Conservation (phyloP, 2,329 filamentous ascomycete genomes). For the Orbilia javanica region DNA sequence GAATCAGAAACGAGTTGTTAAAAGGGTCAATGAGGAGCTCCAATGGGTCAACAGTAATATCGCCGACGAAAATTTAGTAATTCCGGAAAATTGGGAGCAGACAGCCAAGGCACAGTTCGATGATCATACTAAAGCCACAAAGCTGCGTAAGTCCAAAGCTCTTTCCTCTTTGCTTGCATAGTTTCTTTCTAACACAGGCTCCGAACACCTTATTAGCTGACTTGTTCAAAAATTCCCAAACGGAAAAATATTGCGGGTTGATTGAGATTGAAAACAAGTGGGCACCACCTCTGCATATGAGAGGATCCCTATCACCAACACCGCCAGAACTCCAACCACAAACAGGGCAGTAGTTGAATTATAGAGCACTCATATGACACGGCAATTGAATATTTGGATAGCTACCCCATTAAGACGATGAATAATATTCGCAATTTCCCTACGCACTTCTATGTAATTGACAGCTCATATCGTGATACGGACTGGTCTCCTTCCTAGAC, state of each 20-base stretch:
- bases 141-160: slow-evolving; percentile 67
- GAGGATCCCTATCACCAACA: slow-evolving; percentile 22
- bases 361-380: too few relatives aligned
- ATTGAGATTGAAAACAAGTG: slow-evolving; percentile 78
- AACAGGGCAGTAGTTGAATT: too few relatives aligned
- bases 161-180: not conserved
- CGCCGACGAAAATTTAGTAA: slow-evolving; percentile 71
- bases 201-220: slow-evolving; percentile 15
- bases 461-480: too few relatives aligned
- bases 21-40: slow-evolving; percentile 78
- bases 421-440: too few relatives aligned
- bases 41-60: slow-evolving; percentile 86
- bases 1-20: slow-evolving; percentile 71
- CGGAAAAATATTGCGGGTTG: slow-evolving; percentile 81
- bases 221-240: slow-evolving; percentile 91
- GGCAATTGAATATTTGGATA: too few relatives aligned
- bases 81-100: slow-evolving; percentile 82
- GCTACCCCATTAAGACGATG: too few relatives aligned
- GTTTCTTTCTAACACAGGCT: not conserved
- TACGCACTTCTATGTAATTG: too few relatives aligned
- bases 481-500: too few relatives aligned
- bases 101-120: slow-evolving; percentile 80
- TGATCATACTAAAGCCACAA: slow-evolving; percentile 71
- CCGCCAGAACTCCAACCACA: not conserved
- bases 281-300: slow-evolving; percentile 21